A percentile compares a stretch with the other conserved stretches of the same genome.
Conservation (phyloP, 2,329 filamentous ascomycete species). For the Pestalotiopsis sp. region DNA sequence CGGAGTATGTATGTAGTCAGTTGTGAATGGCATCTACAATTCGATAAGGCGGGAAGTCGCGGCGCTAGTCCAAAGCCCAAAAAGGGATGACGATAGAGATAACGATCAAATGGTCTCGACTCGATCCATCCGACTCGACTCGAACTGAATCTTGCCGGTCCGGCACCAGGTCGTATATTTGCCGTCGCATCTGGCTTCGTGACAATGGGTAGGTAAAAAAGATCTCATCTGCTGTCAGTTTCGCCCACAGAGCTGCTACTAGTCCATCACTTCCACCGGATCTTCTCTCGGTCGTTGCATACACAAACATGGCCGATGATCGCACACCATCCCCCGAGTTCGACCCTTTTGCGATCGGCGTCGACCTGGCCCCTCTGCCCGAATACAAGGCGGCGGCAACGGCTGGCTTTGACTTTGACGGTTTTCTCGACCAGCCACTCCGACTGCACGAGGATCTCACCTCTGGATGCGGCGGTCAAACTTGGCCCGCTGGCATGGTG, state of each 20-base stretch:
- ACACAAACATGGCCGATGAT: background rate
- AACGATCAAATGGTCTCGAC: background rate
- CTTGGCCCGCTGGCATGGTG: conserved; percentile 93
- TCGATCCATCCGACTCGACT: background rate
- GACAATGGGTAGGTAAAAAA: background rate
- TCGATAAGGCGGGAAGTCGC: conserved; percentile 10
- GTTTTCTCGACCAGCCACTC: conserved; percentile 70
- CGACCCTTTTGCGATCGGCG: conserved; percentile 53
- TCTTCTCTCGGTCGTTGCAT: background rate
- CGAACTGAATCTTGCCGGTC: background rate
- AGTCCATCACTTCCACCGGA: background rate
- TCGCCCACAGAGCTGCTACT: background rate
- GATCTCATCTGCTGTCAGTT: background rate
- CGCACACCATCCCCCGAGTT: conserved; percentile 50
- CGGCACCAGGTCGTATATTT: background rate
- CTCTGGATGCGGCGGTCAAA: conserved; percentile 87
- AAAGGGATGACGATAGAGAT: conserved; percentile 8
- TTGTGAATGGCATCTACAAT: conserved; percentile 7
- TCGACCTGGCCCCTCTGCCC: conserved; percentile 62
- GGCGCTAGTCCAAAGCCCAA: conserved; percentile 9
- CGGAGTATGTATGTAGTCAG: background rate
- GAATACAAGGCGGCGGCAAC: conserved; percentile 58
- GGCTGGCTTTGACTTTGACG: conserved; percentile 66
- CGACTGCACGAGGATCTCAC: conserved; percentile 82
- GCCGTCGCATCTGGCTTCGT: background rate